A percentile compares a stretch with the other conserved stretches of the same genome.
These are phyloP conservation scores for Grigorovia humatica DNA, from an alignment of 805 yeast species.

Conservation along the genomic window DNA sequence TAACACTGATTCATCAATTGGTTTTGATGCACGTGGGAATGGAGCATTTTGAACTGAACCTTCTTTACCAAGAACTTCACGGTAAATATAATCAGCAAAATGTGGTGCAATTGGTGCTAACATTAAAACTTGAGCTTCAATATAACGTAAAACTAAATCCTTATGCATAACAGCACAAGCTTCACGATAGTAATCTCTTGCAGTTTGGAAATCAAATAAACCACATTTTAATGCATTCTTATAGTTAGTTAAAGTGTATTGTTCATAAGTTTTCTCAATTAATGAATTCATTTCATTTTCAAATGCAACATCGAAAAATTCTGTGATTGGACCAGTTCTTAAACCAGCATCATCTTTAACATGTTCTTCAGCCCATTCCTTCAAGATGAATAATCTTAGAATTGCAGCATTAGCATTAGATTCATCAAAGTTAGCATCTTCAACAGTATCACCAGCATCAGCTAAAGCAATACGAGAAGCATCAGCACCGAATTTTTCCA, in stretches of 20 bases:
- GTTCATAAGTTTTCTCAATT: slow-evolving; percentile 61
- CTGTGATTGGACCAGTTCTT: slow-evolving; percentile 43
- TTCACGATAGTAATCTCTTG: slow-evolving; percentile 96
- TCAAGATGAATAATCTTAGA: slow-evolving; percentile 79
- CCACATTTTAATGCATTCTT: slow-evolving; percentile 86
- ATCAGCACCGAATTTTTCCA: slow-evolving; percentile 90
- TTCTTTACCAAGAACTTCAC: slow-evolving; percentile 62
- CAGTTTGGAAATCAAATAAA: slow-evolving; percentile 85
- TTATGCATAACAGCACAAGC: slow-evolving; percentile 60
- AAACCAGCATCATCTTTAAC: slow-evolving; percentile 41
- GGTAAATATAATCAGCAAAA: slow-evolving; percentile 81
- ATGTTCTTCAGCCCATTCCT: slow-evolving; percentile 90
- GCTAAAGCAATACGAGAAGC: slow-evolving; percentile 96
- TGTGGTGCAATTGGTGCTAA: slow-evolving; percentile 94
- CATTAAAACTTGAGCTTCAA: slow-evolving; percentile 76
- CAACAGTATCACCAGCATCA: slow-evolving; percentile 95
- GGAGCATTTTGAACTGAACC: slow-evolving; percentile 60
- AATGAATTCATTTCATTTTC: slow-evolving; percentile 87
- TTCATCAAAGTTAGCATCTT: slow-evolving; percentile 97
- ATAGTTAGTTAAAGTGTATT: slow-evolving; percentile 64
- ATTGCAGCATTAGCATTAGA: slow-evolving; percentile 95
- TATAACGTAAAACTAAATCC: slow-evolving; percentile 70
- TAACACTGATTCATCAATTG: slow-evolving; percentile 48
- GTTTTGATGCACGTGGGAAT: slow-evolving; percentile 72
- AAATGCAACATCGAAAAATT: slow-evolving; percentile 79